A percentile compares a stretch with the other conserved stretches of the same genome.
Conservation (phyloP, 768 basidiomycete genomes). For the Macrolepiota dolichaula region DNA sequence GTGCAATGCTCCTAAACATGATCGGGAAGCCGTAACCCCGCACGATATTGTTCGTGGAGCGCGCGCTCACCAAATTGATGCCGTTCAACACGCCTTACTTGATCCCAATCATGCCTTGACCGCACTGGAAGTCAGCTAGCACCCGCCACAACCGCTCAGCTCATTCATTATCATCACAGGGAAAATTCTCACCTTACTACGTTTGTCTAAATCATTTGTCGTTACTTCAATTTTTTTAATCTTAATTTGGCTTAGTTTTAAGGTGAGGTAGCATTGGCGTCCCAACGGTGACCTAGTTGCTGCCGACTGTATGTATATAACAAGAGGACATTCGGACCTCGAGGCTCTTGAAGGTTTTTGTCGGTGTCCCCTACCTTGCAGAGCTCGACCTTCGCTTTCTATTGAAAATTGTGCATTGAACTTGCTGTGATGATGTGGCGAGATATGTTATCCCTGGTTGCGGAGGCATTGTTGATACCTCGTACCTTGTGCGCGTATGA, state of each 20-base stretch:
- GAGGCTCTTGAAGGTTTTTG: background rate
- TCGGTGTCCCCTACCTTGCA: background rate
- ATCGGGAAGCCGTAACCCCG: no score
- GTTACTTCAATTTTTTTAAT: background rate
- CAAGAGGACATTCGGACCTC: background rate
- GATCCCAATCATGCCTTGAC: background rate
- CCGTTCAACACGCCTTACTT: no score
- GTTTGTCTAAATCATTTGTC: background rate
- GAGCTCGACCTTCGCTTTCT: background rate
- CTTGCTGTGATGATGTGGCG: background rate
- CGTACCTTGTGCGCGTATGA: conserved; percentile 18
- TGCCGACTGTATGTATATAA: background rate
- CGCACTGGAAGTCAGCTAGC: background rate
- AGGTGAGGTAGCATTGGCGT: background rate
- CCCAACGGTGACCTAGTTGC: background rate
- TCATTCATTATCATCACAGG: background rate
- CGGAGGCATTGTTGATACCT: background rate
- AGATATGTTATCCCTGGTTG: background rate
- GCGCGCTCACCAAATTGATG: no score
- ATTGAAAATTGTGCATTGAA: no score
- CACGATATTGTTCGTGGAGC: no score
- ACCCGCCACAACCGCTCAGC: background rate
- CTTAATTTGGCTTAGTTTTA: background rate
- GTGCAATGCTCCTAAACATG: no score
- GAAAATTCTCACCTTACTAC: background rate